Base-by-base conservation (phyloP, 805 yeast species). In the Spathaspora hagerdaliae region DNA sequence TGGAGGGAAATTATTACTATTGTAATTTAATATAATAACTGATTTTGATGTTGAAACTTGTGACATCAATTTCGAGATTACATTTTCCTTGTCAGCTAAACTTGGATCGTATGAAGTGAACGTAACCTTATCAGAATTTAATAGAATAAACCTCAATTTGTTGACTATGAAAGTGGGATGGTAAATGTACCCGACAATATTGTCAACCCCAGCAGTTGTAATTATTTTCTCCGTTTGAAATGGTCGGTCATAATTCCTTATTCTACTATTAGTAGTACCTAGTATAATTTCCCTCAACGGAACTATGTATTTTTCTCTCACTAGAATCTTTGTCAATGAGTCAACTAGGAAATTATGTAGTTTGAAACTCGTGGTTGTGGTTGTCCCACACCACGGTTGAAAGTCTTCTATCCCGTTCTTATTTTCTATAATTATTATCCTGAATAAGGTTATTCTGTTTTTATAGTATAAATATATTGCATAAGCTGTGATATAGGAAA, bases 351-450 rank as follows among this genome's bases (percentile, higher is more conserved):
- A 19, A 5, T 19, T 19, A 19, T 29, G 6, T 14, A 26, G 31
- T 14, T 38, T 56, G 1, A 59, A 36, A 1, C 59, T 60, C 27
- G 51, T 52, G 26, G 50, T 54, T 3, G 3, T 29, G 12, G 32
- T 9, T 35, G 13, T 10, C 4, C 67, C 68, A 48, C 68, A 63
- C 64, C 66, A 63, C 5, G 65, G 64, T 19, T 44, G 40, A 38
- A 44, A 14, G 4, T 35, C 32, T 9, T 26, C 34, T 29, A 40
- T 14, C n/a, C 46, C 52, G 9, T 38, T 43, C 29, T 38, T 41
- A 2, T 15, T 26, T 14, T 51, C 52, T 11, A 58, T 44, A 8
- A 56, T 37, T 19, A 51, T 49, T 19, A 19, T 19, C 24, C 24
- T 19, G 24, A 19, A 19, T 19, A 5, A 19, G 24, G 24, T 3